Conservation (phyloP, 163 green algal species). For the Scenedesmus sp. region DNA sequence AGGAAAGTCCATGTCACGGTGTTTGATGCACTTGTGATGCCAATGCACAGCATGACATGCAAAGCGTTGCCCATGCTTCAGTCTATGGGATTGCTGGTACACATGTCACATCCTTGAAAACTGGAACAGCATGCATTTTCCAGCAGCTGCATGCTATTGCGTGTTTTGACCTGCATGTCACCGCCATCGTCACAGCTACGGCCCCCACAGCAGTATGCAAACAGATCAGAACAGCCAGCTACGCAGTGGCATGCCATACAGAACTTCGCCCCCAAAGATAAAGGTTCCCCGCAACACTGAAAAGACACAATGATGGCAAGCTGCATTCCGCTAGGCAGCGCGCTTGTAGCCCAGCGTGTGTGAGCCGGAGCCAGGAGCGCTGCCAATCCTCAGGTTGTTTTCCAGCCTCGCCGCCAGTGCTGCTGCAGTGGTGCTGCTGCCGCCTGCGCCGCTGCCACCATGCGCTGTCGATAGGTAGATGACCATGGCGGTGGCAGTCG, state of each 20-base stretch:
- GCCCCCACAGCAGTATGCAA: neutral
- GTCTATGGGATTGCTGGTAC: neutral
- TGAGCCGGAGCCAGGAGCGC: neutral
- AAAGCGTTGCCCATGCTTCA: neutral
- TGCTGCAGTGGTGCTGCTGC: neutral
- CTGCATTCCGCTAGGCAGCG: neutral
- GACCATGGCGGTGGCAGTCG: slow-evolving; percentile 55
- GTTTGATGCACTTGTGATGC: neutral
- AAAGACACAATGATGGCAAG: neutral
- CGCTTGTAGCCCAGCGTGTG: neutral
- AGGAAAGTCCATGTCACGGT: neutral
- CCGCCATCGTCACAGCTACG: no score
- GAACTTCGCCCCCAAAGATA: neutral
- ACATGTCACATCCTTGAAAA: neutral
- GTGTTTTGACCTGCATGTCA: neutral
- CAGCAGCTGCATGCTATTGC: neutral
- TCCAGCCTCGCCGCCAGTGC: neutral
- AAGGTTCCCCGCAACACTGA: neutral
- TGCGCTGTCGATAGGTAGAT: slow-evolving; percentile 28
- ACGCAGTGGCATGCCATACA: no score
- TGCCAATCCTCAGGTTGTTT: neutral
- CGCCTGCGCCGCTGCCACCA: neutral
- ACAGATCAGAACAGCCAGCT: neutral
- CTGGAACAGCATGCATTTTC: neutral
- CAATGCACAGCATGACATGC: neutral